Evolutionary conservation across 164 flowering plant genomes (phyloP).

Genomic region (Dillenia suffruticosa): DNA sequence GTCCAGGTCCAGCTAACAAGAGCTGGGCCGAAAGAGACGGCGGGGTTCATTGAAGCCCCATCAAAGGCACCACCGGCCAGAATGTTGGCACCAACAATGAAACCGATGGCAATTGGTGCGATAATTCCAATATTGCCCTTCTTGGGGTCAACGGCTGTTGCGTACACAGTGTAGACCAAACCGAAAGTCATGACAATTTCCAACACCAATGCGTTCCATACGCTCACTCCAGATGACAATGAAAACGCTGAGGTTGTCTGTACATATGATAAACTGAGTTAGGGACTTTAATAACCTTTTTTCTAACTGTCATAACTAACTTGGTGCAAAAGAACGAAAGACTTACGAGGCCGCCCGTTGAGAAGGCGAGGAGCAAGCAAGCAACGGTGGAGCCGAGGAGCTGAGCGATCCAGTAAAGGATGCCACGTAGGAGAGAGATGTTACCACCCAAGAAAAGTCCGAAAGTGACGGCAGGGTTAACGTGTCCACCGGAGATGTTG

Average conservation of each 20-base stretch:
- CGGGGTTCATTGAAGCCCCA: constrained; percentile 63
- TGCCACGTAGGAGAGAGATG: constrained; percentile 42
- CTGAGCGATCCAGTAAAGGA: constrained; percentile 50
- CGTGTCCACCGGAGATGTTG: constrained; percentile 59
- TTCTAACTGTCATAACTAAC: constrained; percentile 4
- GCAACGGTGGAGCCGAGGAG: constrained; percentile 42
- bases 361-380: constrained; percentile 37
- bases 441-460: constrained; percentile 50
- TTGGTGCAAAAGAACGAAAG: too few relatives aligned
- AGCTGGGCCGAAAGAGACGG: constrained; percentile 51
- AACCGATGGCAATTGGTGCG: constrained; percentile 50
- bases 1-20: constrained; percentile 46
- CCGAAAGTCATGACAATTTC: constrained; percentile 49
- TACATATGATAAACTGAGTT: not conserved
- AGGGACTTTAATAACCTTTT: too few relatives aligned
- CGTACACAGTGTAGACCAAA: constrained; percentile 33
- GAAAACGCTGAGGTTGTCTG: constrained; percentile 28
- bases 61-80: constrained; percentile 48
- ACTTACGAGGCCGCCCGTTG: constrained; percentile 32
- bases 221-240: constrained; percentile 25
- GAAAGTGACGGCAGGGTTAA: constrained; percentile 59
- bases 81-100: constrained; percentile 54
- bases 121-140: constrained; percentile 42
- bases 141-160: constrained; percentile 37
- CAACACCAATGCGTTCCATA: constrained; percentile 33